Evolutionary conservation across 805 yeast species (phyloP).

Genomic region (Hyphopichia homilentoma): DNA sequence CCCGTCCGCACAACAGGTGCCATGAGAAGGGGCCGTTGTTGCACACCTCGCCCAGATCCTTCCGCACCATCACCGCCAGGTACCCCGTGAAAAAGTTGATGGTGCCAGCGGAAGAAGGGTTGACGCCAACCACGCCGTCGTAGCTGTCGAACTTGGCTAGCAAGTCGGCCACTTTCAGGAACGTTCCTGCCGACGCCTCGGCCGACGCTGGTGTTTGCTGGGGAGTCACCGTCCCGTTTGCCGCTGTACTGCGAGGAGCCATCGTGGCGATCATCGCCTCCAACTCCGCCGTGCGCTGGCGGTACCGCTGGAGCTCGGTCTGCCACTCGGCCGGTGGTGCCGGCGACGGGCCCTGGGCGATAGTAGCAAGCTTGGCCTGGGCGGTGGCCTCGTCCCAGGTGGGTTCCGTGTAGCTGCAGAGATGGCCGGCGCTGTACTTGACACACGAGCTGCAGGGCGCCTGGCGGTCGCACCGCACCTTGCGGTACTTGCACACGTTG

Average conservation of each 20-base stretch:
- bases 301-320: too few relatives aligned
- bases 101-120: slow-evolving; percentile 12
- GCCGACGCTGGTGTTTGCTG: background rate
- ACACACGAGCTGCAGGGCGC: slow-evolving; percentile 2
- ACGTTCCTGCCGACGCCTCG: too few relatives aligned
- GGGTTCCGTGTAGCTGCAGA: slow-evolving; percentile 1
- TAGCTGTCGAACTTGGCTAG: background rate
- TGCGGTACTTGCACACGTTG: slow-evolving; percentile 3
- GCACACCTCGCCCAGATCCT: slow-evolving; percentile 4
- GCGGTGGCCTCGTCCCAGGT: slow-evolving; percentile 1
- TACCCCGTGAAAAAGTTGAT: slow-evolving; percentile 18
- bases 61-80: slow-evolving; percentile 12
- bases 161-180: background rate
- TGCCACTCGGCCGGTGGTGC: too few relatives aligned
- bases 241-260: too few relatives aligned
- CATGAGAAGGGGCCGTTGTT: slow-evolving; percentile 31
- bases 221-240: background rate
- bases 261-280: too few relatives aligned
- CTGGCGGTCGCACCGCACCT: slow-evolving; percentile 1
- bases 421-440: background rate
- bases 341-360: too few relatives aligned
- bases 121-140: slow-evolving; percentile 7
- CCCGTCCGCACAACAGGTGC: slow-evolving; percentile 24
- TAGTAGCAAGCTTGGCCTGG: background rate
- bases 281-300: too few relatives aligned